Evolutionary conservation across 1,284 basidiomycete species (phyloP).

Genomic region (Tilletiaria anomala): DNA sequence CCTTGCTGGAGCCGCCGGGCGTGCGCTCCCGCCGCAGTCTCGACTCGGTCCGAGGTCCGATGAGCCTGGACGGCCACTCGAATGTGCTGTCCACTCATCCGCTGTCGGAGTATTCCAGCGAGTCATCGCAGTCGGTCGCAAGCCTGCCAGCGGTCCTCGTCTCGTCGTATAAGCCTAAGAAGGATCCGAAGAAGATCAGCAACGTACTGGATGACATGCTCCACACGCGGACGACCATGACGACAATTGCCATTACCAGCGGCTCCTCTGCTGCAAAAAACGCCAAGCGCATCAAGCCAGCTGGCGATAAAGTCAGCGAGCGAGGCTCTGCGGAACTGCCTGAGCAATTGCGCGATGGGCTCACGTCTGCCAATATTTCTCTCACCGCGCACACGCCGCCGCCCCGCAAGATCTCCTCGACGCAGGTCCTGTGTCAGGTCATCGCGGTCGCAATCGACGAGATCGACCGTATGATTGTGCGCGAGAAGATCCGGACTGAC

Average conservation of each 20-base stretch:
- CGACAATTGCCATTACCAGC: constrained; percentile 27
- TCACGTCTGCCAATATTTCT: constrained; percentile 19
- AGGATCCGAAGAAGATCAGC: constrained; percentile 18
- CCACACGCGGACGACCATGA: constrained; percentile 31
- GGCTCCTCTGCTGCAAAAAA: constrained; percentile 9
- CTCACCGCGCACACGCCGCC: constrained; percentile 33
- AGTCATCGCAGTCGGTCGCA: neutral
- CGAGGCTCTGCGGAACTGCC: constrained; percentile 16
- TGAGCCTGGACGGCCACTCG: neutral
- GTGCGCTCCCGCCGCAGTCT: neutral
- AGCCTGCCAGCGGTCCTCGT: constrained; percentile 1
- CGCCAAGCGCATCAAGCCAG: neutral
- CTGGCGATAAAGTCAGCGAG: neutral
- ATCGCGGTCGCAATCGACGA: constrained; percentile 41
- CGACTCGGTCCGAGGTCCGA: neutral
- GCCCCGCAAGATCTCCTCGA: constrained; percentile 37
- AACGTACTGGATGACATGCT: constrained; percentile 18
- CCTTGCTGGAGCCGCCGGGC: neutral
- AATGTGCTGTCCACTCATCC: neutral
- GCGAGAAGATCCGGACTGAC: constrained; percentile 34
- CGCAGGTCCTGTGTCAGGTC: constrained; percentile 40
- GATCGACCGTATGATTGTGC: constrained; percentile 33
- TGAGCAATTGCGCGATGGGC: constrained; percentile 21
- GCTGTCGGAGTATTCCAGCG: too few species aligned
- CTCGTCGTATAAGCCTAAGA: constrained; percentile 19